Percentiles rank a stretch among this genome's conserved stretches.
Conservation (phyloP, 805 yeast species). For the Ogataea saltuana region DNA sequence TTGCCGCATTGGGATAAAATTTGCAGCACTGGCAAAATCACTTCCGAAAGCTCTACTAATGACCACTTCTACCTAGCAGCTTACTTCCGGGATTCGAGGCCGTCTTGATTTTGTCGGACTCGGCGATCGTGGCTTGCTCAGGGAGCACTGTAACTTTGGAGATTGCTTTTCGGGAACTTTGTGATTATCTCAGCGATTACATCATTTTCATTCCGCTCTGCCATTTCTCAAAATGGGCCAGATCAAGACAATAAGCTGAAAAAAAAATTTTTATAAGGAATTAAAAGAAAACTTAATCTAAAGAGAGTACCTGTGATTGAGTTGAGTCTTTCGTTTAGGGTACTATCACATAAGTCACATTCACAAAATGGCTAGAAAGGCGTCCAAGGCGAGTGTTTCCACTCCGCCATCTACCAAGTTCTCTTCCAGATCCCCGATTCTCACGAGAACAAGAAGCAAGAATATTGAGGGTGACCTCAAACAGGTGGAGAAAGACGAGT, state of each 20-base stretch:
- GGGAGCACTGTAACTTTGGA: no score
- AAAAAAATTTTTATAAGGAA: constrained; percentile 3
- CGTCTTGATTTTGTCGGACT: no score
- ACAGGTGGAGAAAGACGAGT: constrained; percentile 11
- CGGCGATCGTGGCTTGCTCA: no score
- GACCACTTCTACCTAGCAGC: no score
- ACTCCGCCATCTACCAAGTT: constrained; percentile 19
- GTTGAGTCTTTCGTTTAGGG: not conserved
- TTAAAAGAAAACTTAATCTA: not conserved
- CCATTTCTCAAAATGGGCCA: not conserved
- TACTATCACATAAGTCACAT: not conserved
- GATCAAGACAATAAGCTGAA: constrained; percentile 5
- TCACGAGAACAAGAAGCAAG: constrained; percentile 24
- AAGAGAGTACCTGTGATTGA: not conserved
- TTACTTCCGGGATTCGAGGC: not conserved
- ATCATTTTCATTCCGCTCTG: not conserved
- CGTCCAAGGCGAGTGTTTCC: constrained; percentile 7
- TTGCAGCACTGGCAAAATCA: constrained; percentile 3
- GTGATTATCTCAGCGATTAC: no score
- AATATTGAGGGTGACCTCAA: constrained; percentile 12
- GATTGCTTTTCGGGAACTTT: no score
- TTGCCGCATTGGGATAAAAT: constrained; percentile 11
- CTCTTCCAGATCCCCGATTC: constrained; percentile 27
- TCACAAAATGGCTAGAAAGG: constrained; percentile 10
- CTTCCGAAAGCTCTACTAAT: no score